Evolutionary conservation across 2,329 filamentous ascomycete genomes (phyloP), one percentile per base, ranked within the genome.

Genomic region (Bipolaris gigantea): DNA sequence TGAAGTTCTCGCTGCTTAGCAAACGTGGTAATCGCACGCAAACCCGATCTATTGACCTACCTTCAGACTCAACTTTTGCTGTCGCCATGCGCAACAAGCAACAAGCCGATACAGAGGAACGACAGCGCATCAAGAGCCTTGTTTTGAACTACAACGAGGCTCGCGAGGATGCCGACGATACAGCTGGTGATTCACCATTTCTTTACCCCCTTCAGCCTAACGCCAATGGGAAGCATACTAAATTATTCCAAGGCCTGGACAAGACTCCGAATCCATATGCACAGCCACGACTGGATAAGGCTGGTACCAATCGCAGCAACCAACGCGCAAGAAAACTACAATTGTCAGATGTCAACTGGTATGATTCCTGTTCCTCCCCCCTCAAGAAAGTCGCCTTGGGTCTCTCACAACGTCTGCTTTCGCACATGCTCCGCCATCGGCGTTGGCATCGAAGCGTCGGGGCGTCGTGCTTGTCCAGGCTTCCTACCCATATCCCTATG

Each of bases 331-430:
- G 94, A 68, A 96, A 96, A 76, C 81, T 99, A 56, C 93, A 97
- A 73, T 84, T 97, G 55, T 96, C 91, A 76, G 94, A 99, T 76
- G 90, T 99, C 74, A 93, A 99, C 76, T 99, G 94, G 94, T 97
- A 93, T 79, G 80, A 48, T 38, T 60, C 64, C 55, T 62, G 51
- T 58, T 64, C 53, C 45, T 61, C 61, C 57, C 61, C 57, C 56
- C 57, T 50, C 54, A 50, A 46, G 54, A 63, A 49, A 56, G 41
- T 58, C 39, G 48, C 39, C 47, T 43, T 57, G 46, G 48, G 27
- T 43, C 50, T 56, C 39, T 50, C 45, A 49, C 42, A 43, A 45
- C 35, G 36, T 56, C 43, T 41, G 25, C 34, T 34, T 55, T 47
- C 19, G 32, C 27, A 36, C 42, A 53, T 42, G 41, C 30, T 19